A percentile compares a stretch with the other conserved stretches of the same genome.
These are phyloP conservation scores for Silene vulgaris DNA, from an alignment of 179 eudicot species.

Conservation along the genomic window DNA sequence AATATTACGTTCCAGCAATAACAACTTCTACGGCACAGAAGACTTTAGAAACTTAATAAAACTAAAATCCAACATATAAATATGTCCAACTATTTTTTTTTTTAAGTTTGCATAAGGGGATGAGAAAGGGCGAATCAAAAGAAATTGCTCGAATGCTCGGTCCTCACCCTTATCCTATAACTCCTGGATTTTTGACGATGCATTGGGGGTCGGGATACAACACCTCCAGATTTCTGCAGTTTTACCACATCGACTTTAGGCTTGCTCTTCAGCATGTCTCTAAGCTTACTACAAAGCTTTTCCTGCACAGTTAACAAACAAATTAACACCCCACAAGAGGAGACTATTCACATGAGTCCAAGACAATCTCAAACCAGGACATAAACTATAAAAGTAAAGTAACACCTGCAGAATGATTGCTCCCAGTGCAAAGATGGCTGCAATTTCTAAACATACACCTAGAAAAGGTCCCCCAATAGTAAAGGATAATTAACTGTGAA, in stretches of 20 bases:
- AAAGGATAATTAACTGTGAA: slow-evolving; percentile 6
- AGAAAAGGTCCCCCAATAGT: neutral
- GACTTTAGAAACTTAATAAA: neutral
- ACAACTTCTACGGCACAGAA: neutral
- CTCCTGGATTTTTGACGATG: slow-evolving; percentile 75
- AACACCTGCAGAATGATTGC: neutral
- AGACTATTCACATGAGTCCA: neutral
- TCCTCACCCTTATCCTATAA: slow-evolving; percentile 59
- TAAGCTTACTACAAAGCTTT: slow-evolving; percentile 93
- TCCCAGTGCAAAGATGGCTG: slow-evolving; percentile 6
- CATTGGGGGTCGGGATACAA: slow-evolving; percentile 65
- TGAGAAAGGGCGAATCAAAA: neutral
- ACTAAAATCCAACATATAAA: neutral
- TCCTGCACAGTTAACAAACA: slow-evolving; percentile 51
- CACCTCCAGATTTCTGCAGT: slow-evolving; percentile 96
- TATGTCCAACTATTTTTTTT: neutral
- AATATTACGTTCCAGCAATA: neutral
- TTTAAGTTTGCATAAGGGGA: neutral
- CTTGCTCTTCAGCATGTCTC: slow-evolving; percentile 67
- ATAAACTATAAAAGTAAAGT: neutral
- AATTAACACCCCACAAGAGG: slow-evolving; percentile 3
- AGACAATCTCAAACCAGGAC: neutral
- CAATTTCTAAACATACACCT: neutral
- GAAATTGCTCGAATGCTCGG: neutral
- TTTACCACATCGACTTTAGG: slow-evolving; percentile 91